Evolutionary conservation across 192 early-diverging fungal species (phyloP).

Genomic region (Borealophlyctis nickersoniae): DNA sequence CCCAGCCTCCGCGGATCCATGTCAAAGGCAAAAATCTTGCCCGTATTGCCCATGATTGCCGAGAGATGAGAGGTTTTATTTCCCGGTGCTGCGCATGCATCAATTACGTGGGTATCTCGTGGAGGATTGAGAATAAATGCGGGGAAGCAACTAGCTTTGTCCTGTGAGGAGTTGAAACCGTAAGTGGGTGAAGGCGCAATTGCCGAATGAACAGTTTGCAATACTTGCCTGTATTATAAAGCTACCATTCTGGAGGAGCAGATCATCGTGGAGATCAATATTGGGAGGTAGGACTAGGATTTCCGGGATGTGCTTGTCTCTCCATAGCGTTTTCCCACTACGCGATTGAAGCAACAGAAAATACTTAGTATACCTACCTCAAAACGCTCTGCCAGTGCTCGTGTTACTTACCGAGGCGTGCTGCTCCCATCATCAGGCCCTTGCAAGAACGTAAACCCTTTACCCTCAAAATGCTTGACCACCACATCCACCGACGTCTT

Average conservation of each 20-base stretch:
- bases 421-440: too few relatives aligned
- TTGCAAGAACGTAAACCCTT: too few relatives aligned
- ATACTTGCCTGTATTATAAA: conserved; percentile 76
- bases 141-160: conserved; percentile 94
- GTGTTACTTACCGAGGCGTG: too few relatives aligned
- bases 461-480: conserved; percentile 48
- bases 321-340: conserved; percentile 29
- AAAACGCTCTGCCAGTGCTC: too few relatives aligned
- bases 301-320: conserved; percentile 77
- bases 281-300: conserved; percentile 82
- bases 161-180: conserved; percentile 34
- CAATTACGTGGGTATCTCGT: conserved; percentile 64
- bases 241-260: conserved; percentile 66
- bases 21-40: conserved; percentile 89
- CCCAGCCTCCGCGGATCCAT: conserved; percentile 71
- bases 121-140: conserved; percentile 75
- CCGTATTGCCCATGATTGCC: conserved; percentile 82
- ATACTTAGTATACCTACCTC: too few relatives aligned
- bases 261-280: conserved; percentile 85
- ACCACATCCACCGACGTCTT: conserved; percentile 67
- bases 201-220: too few relatives aligned
- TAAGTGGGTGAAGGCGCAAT: background rate
- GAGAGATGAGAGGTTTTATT: conserved; percentile 97
- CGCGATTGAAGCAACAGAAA: too few relatives aligned
- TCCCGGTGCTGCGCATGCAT: conserved; percentile 92